Base-by-base conservation (phyloP, 768 basidiomycete species). In the Rhodotorula sphaerocarpa region DNA sequence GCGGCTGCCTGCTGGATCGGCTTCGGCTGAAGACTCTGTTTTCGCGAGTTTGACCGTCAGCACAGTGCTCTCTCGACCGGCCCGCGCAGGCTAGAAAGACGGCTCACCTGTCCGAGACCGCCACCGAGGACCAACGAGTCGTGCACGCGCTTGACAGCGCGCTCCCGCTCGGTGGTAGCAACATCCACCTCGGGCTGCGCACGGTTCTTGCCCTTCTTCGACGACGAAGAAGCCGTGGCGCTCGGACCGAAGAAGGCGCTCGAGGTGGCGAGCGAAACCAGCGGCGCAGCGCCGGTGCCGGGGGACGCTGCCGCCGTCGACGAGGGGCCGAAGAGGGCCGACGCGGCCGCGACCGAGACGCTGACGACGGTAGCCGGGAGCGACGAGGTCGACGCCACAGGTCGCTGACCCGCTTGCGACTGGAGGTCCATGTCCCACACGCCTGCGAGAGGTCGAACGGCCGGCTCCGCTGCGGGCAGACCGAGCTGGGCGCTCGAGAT, bases 81-180 rank as follows among this genome's bases (percentile, higher is more conserved):
- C n/a, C n/a, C n/a, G n/a, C n/a, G n/a, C n/a, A n/a, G n/a, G n/a
- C n/a, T n/a, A n/a, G n/a, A 28, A 21, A 41, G 12, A 11, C 63
- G 62, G n/a, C n/a, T n/a, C 12, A 59, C 60, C 62, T 60, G 53
- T 0, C 59, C 67, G 14, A 69, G 34, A 3, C 67, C 60, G 14
- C 67, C 67, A n/a, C 67, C 67, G 27, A 65, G 60, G 7, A 59
- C 59, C 39, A 69, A 57, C 28, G 53, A 51, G 15, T 50, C 63
- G 27, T 69, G 67, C 6, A 69, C 63, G 21, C 50, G 42, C 50
- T 30, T 20, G 23, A 69, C 60, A 10, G 67, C 67, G 15, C 27
- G 7, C n/a, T 28, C 52, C 48, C 5, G 33, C n/a, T 23, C 56
- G 36, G 9, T 25, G 7, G 34, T 15, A 28, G 7, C 15, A 6